These are phyloP conservation scores for Phytopythium cucurbitacearum DNA, from an alignment of 352 stramenopile species.

Conservation along the genomic window DNA sequence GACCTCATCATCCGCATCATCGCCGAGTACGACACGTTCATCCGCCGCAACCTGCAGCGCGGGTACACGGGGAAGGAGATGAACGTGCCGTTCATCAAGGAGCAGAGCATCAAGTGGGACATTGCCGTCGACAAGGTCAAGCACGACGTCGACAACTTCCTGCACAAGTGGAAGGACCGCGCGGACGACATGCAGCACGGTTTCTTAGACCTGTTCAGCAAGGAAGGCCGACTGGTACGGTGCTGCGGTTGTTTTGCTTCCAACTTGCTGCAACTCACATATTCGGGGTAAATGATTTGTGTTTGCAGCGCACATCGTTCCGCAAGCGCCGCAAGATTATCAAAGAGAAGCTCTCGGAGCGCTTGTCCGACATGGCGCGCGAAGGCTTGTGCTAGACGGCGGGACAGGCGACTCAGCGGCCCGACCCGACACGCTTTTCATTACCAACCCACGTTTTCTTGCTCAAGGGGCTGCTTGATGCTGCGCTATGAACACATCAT, in stretches of 20 bases:
- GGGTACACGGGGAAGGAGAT: constrained; percentile 91
- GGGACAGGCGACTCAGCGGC: not conserved
- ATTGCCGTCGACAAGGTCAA: constrained; percentile 83
- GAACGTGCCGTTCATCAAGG: constrained; percentile 89
- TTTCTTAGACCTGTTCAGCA: constrained; percentile 76
- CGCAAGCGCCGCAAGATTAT: constrained; percentile 83
- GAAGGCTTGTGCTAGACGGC: constrained; percentile 66
- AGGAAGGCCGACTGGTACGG: constrained; percentile 67
- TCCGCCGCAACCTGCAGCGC: constrained; percentile 84
- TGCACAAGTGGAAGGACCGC: constrained; percentile 78
- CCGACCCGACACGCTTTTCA: no score
- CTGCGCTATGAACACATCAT: no score
- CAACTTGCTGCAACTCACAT: not conserved
- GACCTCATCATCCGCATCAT: constrained; percentile 91
- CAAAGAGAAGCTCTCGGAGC: constrained; percentile 65
- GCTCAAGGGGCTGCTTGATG: no score
- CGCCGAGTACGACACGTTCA: constrained; percentile 90
- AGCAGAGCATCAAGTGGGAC: constrained; percentile 87
- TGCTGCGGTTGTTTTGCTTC: not conserved
- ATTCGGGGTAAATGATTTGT: not conserved
- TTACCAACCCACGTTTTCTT: no score
- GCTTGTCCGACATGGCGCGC: constrained; percentile 69
- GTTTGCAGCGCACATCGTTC: constrained; percentile 54
- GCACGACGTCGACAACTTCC: constrained; percentile 68
- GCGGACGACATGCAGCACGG: constrained; percentile 76